phyloP scores from a whole-genome alignment of 2,329 filamentous ascomycete genomes.

The Diaporthe helianthi region DNA sequence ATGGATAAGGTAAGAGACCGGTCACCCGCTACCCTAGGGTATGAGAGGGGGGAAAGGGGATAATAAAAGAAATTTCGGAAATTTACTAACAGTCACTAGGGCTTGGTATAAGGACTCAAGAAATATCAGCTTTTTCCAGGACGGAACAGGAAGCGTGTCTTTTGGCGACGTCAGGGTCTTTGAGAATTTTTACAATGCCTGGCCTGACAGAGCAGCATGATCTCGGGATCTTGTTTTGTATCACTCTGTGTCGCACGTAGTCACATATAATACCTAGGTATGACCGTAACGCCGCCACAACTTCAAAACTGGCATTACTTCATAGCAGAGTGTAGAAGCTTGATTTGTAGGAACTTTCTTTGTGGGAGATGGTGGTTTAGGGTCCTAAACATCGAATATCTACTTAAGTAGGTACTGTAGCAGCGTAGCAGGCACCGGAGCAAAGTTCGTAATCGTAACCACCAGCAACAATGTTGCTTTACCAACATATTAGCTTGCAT shows the following conservation, averaged over 20 bases:
- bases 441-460: not conserved
- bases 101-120: conserved; percentile 47
- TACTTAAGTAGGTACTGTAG: too few relatives aligned
- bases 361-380: too few relatives aligned
- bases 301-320: too few relatives aligned
- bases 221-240: not conserved
- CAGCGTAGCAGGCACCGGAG: too few relatives aligned
- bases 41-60: not conserved
- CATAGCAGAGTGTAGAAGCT: too few relatives aligned
- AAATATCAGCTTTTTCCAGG: conserved; percentile 46
- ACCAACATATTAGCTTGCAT: not conserved
- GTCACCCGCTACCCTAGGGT: conserved; percentile 5
- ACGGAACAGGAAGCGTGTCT: conserved; percentile 42
- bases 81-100: conserved; percentile 38
- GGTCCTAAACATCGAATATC: too few relatives aligned
- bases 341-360: too few relatives aligned
- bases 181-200: conserved; percentile 48
- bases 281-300: too few relatives aligned
- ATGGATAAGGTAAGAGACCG: conserved; percentile 48
- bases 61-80: not conserved
- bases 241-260: not conserved
- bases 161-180: conserved; percentile 45
- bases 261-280: too few relatives aligned
- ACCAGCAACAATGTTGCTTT: not conserved
- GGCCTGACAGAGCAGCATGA: conserved; percentile 7